A percentile compares a stretch with the other conserved stretches of the same genome.
These are phyloP conservation scores for Microbotryum scabiosae DNA, from an alignment of 1,284 basidiomycete genomes.

Conservation along the genomic window DNA sequence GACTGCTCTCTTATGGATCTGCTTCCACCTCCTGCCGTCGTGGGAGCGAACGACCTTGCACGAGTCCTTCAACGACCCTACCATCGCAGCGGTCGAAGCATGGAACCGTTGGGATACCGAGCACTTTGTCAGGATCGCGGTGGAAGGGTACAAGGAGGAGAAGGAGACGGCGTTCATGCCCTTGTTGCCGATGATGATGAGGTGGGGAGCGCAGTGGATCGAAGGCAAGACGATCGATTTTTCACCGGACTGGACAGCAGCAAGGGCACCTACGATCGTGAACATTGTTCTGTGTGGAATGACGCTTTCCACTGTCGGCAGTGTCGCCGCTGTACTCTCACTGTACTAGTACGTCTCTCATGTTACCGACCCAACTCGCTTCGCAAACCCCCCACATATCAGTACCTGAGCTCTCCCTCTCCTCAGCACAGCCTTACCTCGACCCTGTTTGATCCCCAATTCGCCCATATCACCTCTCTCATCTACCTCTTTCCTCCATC, in stretches of 20 bases:
- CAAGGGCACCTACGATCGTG: conserved; percentile 37
- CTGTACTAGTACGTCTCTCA: conserved; percentile 52
- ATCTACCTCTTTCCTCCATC: conserved; percentile 74
- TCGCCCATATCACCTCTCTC: conserved; percentile 55
- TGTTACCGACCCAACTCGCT: too few species aligned
- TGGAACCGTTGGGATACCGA: conserved; percentile 71
- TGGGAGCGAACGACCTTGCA: too few species aligned
- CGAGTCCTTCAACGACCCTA: neutral
- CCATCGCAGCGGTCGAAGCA: conserved; percentile 36
- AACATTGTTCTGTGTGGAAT: conserved; percentile 34
- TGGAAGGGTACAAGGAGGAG: conserved; percentile 59
- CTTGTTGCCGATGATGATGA: conserved; percentile 55
- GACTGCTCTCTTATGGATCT: too few species aligned
- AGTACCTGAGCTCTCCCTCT: conserved; percentile 44
- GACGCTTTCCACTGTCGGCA: conserved; percentile 32
- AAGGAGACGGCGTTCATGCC: conserved; percentile 84
- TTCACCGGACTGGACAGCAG: conserved; percentile 10
- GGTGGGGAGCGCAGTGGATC: conserved; percentile 38
- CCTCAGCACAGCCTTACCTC: conserved; percentile 39
- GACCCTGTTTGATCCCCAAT: conserved; percentile 40
- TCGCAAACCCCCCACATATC: neutral
- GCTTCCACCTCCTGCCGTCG: too few species aligned
- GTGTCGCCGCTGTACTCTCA: conserved; percentile 43
- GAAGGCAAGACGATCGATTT: conserved; percentile 11
- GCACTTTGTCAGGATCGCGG: conserved; percentile 64